phyloP scores from a whole-genome alignment of 2,329 filamentous ascomycete genomes.

The Colletotrichum sansevieriae region DNA sequence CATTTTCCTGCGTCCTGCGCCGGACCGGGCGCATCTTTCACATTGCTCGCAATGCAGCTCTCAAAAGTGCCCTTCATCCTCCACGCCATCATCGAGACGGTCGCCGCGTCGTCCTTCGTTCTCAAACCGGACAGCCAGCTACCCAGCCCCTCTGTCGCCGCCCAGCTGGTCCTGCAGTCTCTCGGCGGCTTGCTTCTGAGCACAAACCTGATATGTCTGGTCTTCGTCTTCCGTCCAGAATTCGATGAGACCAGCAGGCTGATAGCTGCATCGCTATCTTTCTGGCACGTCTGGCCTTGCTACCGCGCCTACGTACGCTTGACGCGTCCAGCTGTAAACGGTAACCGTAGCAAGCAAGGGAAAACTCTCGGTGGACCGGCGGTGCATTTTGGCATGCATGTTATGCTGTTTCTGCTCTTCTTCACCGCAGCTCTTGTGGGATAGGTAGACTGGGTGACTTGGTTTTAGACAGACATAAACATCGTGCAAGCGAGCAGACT shows the following conservation, averaged over 20 bases:
- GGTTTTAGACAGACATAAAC: not conserved
- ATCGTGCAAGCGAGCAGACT: not conserved
- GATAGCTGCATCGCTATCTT: slow-evolving; percentile 57
- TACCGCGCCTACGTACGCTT: slow-evolving; percentile 57
- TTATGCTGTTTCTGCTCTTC: slow-evolving; percentile 54
- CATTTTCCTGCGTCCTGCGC: no score
- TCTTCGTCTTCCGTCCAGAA: slow-evolving; percentile 49
- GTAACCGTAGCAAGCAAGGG: slow-evolving; percentile 32
- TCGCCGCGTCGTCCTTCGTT: slow-evolving; percentile 62
- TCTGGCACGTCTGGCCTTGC: slow-evolving; percentile 64
- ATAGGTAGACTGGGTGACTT: not conserved
- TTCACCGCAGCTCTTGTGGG: slow-evolving; percentile 43
- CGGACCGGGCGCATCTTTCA: no score
- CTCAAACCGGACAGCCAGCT: slow-evolving; percentile 58
- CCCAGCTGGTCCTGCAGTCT: slow-evolving; percentile 59
- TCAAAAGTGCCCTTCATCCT: slow-evolving; percentile 52
- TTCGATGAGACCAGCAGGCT: slow-evolving; percentile 51
- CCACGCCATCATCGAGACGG: slow-evolving; percentile 56
- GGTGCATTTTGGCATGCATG: slow-evolving; percentile 60
- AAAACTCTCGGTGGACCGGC: slow-evolving; percentile 59
- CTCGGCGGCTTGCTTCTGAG: slow-evolving; percentile 62
- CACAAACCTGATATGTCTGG: slow-evolving; percentile 58
- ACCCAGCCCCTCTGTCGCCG: slow-evolving; percentile 53
- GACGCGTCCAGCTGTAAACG: slow-evolving; percentile 39
- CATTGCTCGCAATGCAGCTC: slow-evolving; percentile 40